Evolutionary conservation across 2,329 filamentous ascomycete species (phyloP).

Genomic region (Fonsecaea multimorphosa): DNA sequence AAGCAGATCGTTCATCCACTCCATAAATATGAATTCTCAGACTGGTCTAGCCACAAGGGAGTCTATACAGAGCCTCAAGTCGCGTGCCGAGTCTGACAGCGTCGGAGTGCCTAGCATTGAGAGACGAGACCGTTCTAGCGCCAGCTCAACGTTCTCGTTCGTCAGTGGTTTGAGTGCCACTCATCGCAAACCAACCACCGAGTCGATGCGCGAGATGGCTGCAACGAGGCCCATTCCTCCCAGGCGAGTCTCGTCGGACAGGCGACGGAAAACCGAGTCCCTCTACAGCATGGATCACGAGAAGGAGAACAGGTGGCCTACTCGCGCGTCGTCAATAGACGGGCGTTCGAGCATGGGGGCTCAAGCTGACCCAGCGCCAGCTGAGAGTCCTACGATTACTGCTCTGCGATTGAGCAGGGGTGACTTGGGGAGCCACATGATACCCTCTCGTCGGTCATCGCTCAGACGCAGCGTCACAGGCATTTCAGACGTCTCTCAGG

Average conservation of each 20-base stretch:
- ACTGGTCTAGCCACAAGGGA: constrained; percentile 25
- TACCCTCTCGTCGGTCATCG: constrained; percentile 63
- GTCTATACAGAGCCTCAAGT: constrained; percentile 36
- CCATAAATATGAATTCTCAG: constrained; percentile 27
- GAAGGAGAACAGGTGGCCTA: constrained; percentile 26
- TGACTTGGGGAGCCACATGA: constrained; percentile 41
- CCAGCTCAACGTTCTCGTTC: constrained; percentile 33
- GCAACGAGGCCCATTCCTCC: constrained; percentile 26
- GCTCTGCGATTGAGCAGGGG: constrained; percentile 32
- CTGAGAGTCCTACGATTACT: constrained; percentile 23
- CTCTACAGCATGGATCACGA: constrained; percentile 33
- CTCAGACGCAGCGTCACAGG: constrained; percentile 52
- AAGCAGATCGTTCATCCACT: constrained; percentile 28
- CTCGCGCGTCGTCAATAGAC: constrained; percentile 29
- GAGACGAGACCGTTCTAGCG: constrained; percentile 31
- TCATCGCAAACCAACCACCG: constrained; percentile 23
- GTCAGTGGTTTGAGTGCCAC: constrained; percentile 29
- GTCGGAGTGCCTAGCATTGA: constrained; percentile 35
- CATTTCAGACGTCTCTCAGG: constrained; percentile 69
- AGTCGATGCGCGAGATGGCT: constrained; percentile 32
- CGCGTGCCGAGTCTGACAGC: constrained; percentile 32
- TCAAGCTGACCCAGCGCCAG: constrained; percentile 12
- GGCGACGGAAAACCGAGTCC: constrained; percentile 31
- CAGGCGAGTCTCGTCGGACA: constrained; percentile 28
- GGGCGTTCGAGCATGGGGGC: constrained; percentile 16